A percentile compares a stretch with the other conserved stretches of the same genome.
phyloP scores from a whole-genome alignment of 1,284 basidiomycete genomes.

The Trametes pubescens region DNA sequence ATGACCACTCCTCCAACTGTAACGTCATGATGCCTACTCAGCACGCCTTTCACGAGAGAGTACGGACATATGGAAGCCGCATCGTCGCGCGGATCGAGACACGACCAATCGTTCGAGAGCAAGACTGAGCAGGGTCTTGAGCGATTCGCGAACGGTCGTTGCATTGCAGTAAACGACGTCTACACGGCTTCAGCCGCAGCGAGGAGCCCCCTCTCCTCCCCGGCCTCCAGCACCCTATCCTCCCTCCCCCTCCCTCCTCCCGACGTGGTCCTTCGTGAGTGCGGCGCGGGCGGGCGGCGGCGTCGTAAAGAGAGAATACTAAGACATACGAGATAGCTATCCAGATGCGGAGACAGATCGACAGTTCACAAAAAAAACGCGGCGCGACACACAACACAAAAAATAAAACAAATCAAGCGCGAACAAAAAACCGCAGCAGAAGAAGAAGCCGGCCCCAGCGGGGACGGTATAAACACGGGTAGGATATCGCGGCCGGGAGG shows the following conservation, averaged over 20 bases:
- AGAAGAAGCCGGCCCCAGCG: too few relatives aligned
- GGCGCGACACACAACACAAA: neutral
- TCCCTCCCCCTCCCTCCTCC: neutral
- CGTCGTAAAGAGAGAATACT: conserved; percentile 5
- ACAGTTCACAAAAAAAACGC: neutral
- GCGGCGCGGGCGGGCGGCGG: conserved; percentile 8
- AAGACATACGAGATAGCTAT: conserved; percentile 8
- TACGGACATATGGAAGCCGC: too few relatives aligned
- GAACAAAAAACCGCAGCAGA: neutral
- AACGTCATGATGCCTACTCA: too few relatives aligned
- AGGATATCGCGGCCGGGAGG: conserved; percentile 12
- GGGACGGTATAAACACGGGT: conserved; percentile 23
- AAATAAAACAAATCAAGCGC: neutral
- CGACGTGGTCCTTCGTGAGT: conserved; percentile 9
- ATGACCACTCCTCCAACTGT: too few relatives aligned
- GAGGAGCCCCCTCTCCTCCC: too few relatives aligned
- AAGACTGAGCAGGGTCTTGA: too few relatives aligned
- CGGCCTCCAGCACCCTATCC: too few relatives aligned
- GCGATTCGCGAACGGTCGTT: neutral
- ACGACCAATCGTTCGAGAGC: neutral
- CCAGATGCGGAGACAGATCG: conserved; percentile 5
- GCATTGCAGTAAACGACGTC: neutral
- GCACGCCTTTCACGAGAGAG: too few relatives aligned
- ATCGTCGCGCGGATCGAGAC: neutral
- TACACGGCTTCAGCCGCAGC: neutral